phyloP scores from a whole-genome alignment of 2,329 filamentous ascomycete species.

The Trematosphaeria pertusa region DNA sequence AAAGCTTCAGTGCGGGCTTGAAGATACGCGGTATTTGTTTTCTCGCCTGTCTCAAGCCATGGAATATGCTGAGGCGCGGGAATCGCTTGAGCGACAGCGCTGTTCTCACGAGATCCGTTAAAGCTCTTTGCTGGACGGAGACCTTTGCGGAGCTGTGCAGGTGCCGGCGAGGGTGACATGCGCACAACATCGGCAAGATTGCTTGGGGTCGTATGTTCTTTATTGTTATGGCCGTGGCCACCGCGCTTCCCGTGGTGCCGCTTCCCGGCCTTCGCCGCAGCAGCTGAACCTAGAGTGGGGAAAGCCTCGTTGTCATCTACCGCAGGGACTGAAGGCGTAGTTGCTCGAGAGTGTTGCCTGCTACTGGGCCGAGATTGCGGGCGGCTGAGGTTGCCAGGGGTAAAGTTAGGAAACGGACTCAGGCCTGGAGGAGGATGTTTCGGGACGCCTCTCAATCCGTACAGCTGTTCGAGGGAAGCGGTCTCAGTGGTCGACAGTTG shows the following conservation, averaged over 20 bases:
- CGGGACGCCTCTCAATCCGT: conserved; percentile 43
- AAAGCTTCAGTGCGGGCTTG: conserved; percentile 96
- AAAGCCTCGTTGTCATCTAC: conserved; percentile 97
- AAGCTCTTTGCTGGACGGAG: conserved; percentile 71
- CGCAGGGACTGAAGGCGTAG: conserved; percentile 72
- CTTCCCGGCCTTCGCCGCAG: conserved; percentile 76
- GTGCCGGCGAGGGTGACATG: conserved; percentile 86
- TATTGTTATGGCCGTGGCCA: conserved; percentile 71
- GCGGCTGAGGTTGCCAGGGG: conserved; percentile 62
- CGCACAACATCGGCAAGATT: conserved; percentile 94
- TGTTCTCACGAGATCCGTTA: conserved; percentile 75
- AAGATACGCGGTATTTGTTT: conserved; percentile 90
- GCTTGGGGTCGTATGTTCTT: conserved; percentile 62
- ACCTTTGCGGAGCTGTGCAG: conserved; percentile 65
- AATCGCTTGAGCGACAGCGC: conserved; percentile 81
- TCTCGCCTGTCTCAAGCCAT: conserved; percentile 92
- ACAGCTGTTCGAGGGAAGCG: conserved; percentile 51
- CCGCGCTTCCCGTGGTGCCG: conserved; percentile 93
- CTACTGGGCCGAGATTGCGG: conserved; percentile 85
- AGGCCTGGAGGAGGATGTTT: conserved; percentile 73
- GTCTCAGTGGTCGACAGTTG: conserved; percentile 51
- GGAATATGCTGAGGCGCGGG: conserved; percentile 89
- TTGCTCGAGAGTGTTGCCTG: conserved; percentile 72
- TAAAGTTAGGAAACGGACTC: conserved; percentile 67
- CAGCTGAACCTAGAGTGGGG: conserved; percentile 80